Percentiles rank a stretch among this genome's conserved stretches.
phyloP scores from a whole-genome alignment of 2,329 filamentous ascomycete species.

The Geosmithia morbida region DNA sequence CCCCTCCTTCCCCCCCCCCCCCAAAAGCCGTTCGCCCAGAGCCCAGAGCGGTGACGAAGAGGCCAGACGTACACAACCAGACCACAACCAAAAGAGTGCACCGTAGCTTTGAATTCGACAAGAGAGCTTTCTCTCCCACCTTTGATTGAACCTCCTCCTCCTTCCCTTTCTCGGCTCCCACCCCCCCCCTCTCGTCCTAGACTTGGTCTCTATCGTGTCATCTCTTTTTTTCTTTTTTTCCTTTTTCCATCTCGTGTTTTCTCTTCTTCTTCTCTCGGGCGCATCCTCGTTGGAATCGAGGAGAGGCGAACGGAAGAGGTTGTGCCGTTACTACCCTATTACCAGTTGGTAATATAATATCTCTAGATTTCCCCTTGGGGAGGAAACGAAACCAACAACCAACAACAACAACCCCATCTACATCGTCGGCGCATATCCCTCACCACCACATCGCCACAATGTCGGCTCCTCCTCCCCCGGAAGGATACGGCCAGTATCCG shows the following conservation, averaged over 20 bases:
- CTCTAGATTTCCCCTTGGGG: no score
- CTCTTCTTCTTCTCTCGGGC: no score
- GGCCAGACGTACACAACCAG: constrained; percentile 2
- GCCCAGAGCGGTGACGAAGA: constrained; percentile 4
- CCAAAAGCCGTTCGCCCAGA: not conserved
- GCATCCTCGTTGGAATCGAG: no score
- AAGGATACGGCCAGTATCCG: constrained; percentile 36
- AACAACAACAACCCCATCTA: not conserved
- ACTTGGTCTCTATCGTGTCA: not conserved
- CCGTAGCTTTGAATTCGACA: not conserved
- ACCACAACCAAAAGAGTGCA: constrained; percentile 2
- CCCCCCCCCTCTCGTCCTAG: not conserved
- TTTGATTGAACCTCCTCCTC: no score
- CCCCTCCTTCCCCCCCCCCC: constrained; percentile 1
- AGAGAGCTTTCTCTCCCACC: not conserved
- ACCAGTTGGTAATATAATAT: no score
- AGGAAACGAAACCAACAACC: no score
- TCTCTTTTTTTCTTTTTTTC: not conserved
- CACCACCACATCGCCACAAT: constrained; percentile 20
- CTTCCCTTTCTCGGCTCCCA: not conserved
- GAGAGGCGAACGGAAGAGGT: no score
- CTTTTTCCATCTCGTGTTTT: not conserved
- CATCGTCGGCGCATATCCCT: not conserved
- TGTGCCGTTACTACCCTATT: no score
- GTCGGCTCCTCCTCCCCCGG: constrained; percentile 38